A percentile compares a stretch with the other conserved stretches of the same genome.
Conservation (phyloP, 2,329 filamentous ascomycete species). For the Diaporthe caulivora region DNA sequence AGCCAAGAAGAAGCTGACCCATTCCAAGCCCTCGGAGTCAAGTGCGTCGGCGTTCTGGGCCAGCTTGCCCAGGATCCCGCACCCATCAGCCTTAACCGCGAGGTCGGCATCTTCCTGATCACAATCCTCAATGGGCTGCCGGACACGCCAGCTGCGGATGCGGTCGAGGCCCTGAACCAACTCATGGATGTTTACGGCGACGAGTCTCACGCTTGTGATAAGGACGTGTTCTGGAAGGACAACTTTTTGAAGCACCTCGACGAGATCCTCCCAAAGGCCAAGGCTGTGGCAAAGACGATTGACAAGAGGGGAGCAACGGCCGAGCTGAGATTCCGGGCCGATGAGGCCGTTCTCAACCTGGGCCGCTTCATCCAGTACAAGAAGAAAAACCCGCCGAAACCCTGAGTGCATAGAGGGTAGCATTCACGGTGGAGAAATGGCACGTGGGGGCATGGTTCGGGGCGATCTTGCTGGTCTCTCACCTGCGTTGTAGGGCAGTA, state of each 20-base stretch:
- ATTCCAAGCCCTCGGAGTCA: conserved; percentile 73
- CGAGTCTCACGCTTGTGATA: conserved; percentile 69
- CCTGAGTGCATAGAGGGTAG: not conserved
- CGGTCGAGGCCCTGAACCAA: conserved; percentile 74
- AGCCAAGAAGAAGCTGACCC: conserved; percentile 59
- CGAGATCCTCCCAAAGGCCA: conserved; percentile 64
- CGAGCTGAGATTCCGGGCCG: conserved; percentile 70
- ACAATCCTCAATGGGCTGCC: conserved; percentile 65
- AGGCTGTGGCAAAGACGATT: conserved; percentile 69
- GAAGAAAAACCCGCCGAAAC: conserved; percentile 63
- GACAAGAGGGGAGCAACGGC: conserved; percentile 66
- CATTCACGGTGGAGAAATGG: conserved; percentile 12
- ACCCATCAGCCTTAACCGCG: conserved; percentile 67
- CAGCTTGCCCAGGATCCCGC: conserved; percentile 70
- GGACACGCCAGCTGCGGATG: conserved; percentile 66
- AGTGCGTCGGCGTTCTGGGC: conserved; percentile 75
- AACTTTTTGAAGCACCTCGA: conserved; percentile 71
- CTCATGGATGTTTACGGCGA: conserved; percentile 77
- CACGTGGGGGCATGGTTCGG: not conserved
- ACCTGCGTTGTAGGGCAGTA: conserved; percentile 2
- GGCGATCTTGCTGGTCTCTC: conserved; percentile 19
- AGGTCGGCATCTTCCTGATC: conserved; percentile 73
- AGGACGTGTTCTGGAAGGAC: conserved; percentile 73
- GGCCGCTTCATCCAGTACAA: conserved; percentile 74
- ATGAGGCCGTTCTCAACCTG: conserved; percentile 73